Conservation (phyloP, 176 grass and related monocot genomes). For the Guadua angustifolia region DNA sequence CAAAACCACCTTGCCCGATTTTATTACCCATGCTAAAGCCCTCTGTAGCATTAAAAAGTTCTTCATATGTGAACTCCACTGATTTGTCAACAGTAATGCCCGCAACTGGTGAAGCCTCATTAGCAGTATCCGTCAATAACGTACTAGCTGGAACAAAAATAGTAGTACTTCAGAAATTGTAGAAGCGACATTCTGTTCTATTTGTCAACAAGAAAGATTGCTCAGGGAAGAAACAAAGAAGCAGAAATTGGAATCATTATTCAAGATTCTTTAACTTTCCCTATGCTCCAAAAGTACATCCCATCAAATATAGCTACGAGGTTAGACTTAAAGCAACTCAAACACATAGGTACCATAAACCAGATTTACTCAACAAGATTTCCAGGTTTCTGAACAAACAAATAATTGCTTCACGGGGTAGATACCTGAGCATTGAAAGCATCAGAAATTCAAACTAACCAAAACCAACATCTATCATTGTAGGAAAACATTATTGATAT, state of each 20-base stretch:
- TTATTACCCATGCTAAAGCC: constrained; percentile 92
- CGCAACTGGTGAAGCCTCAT: constrained; percentile 49
- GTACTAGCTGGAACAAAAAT: constrained; percentile 42
- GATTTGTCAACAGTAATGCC: constrained; percentile 88
- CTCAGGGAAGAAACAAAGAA: constrained; percentile 14
- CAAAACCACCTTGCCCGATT: constrained; percentile 95
- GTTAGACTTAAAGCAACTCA: background rate
- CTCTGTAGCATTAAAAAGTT: constrained; percentile 84
- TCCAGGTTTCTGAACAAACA: background rate
- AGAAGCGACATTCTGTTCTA: constrained; percentile 17
- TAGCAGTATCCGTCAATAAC: constrained; percentile 43
- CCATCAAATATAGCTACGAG: background rate
- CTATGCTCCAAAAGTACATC: background rate
- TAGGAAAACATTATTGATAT: background rate
- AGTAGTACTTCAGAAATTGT: constrained; percentile 34
- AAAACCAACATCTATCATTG: background rate
- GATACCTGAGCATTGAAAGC: background rate
- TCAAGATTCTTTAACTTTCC: constrained; percentile 14
- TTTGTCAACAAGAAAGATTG: constrained; percentile 16
- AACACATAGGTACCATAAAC: background rate
- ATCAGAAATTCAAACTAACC: background rate
- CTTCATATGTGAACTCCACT: constrained; percentile 88
- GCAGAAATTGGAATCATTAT: background rate
- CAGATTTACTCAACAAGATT: background rate
- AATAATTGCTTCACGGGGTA: constrained; percentile 1